These are phyloP conservation scores for Stygiomarasmius scandens DNA, from an alignment of 1,284 basidiomycete genomes.

Conservation along the genomic window DNA sequence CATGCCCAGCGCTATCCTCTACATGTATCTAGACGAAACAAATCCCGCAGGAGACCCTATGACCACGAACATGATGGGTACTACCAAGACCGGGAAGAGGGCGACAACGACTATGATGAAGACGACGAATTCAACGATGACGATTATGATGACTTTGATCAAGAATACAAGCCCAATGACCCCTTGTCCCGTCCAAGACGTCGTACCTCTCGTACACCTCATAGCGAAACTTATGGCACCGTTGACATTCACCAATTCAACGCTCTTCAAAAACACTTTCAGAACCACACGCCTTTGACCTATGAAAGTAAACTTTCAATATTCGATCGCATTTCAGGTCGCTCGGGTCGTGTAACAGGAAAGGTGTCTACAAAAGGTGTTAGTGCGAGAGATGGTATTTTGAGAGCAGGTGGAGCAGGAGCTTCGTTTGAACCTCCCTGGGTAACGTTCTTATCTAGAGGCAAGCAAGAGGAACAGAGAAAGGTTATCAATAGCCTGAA, in stretches of 20 bases:
- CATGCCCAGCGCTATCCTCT: not conserved
- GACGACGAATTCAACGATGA: constrained; percentile 32
- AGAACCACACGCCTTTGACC: constrained; percentile 19
- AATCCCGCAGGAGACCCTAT: not conserved
- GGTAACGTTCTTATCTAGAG: constrained; percentile 64
- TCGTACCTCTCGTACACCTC: constrained; percentile 58
- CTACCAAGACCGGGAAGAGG: constrained; percentile 6
- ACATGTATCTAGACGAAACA: not conserved
- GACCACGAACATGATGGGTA: constrained; percentile 4
- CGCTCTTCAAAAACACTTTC: constrained; percentile 54
- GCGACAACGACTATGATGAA: constrained; percentile 30
- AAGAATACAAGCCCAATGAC: constrained; percentile 15
- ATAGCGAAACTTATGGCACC: constrained; percentile 74
- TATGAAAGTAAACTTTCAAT: constrained; percentile 1
- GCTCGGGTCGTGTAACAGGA: not conserved
- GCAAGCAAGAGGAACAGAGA: constrained; percentile 66
- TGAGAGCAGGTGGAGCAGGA: constrained; percentile 22
- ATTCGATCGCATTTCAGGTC: constrained; percentile 4
- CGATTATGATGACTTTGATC: constrained; percentile 40
- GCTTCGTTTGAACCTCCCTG: constrained; percentile 62
- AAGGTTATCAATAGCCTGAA: constrained; percentile 70
- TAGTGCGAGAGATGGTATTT: not conserved
- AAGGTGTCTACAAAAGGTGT: constrained; percentile 1
- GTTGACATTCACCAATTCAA: constrained; percentile 52
- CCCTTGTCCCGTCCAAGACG: not conserved